phyloP scores from a whole-genome alignment of 148 eudicot genomes.

The Heliamphora exappendiculata region DNA sequence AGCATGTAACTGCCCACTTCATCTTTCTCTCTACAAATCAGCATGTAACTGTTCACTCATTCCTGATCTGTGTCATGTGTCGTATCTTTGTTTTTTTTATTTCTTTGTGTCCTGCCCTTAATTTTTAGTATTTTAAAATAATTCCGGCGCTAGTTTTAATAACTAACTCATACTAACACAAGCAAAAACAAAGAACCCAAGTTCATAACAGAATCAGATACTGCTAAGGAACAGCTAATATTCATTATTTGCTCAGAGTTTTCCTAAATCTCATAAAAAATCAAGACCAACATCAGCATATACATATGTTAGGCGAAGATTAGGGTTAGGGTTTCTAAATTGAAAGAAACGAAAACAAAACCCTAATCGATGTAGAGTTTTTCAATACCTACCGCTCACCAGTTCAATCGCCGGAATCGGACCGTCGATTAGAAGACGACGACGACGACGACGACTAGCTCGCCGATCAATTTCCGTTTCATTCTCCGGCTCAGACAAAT shows the following conservation, averaged over 20 bases:
- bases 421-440: too few species aligned
- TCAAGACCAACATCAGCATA: background rate
- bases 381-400: background rate
- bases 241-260: background rate
- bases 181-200: too few species aligned
- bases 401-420: background rate
- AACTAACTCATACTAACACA: background rate
- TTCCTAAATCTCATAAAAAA: background rate
- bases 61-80: too few species aligned
- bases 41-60: background rate
- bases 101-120: too few species aligned
- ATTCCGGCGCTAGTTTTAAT: background rate
- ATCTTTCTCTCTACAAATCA: too few species aligned
- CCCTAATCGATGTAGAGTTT: background rate
- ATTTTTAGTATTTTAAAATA: too few species aligned
- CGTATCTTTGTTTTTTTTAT: too few species aligned
- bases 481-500: slow-evolving; percentile 4
- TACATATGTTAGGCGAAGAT: background rate
- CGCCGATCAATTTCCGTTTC: background rate
- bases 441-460: too few species aligned
- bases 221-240: background rate
- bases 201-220: background rate
- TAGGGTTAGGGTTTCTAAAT: background rate
- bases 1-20: too few species aligned
- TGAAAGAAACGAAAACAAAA: background rate